Percentiles rank a stretch among this genome's conserved stretches.
Evolutionary conservation across 108 stramenopile genomes (phyloP).

Genomic region (Ochromonas danica): DNA sequence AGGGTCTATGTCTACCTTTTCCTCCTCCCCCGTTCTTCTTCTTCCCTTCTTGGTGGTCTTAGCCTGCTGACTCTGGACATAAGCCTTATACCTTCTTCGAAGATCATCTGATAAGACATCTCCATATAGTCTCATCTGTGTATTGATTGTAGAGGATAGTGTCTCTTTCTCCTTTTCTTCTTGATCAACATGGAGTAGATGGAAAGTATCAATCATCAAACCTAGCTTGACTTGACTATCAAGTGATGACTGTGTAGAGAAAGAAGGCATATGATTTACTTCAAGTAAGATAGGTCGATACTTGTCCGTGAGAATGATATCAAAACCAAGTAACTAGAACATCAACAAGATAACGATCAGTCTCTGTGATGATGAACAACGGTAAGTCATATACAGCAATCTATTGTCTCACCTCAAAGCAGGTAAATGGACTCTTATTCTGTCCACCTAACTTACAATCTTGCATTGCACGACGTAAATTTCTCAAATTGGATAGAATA

Average conservation of each 20-base stretch:
- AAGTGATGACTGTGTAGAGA: conserved; percentile 29
- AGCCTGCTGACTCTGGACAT: not conserved
- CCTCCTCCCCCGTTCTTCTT: not conserved
- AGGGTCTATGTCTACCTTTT: not conserved
- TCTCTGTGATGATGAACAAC: not conserved
- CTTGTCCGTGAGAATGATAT: conserved; percentile 39
- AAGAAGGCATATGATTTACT: conserved; percentile 43
- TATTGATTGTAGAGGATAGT: not conserved
- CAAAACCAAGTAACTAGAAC: conserved; percentile 47
- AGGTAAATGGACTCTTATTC: conserved; percentile 21
- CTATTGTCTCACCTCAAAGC: conserved; percentile 34
- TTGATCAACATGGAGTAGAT: not conserved
- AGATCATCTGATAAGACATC: not conserved
- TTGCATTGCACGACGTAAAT: conserved; percentile 31
- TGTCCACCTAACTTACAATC: conserved; percentile 11
- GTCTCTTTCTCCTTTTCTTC: not conserved
- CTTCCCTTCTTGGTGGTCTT: not conserved
- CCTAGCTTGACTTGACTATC: conserved; percentile 32
- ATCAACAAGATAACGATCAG: not conserved
- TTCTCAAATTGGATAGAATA: conserved; percentile 37
- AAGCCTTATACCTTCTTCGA: not conserved
- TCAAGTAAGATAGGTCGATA: conserved; percentile 36
- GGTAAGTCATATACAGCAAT: not conserved
- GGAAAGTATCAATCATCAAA: conserved; percentile 22
- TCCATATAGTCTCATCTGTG: conserved; percentile 7